Evolutionary conservation across 306 rosid genomes (phyloP).

Genomic region (Oemleria cerasiformis): DNA sequence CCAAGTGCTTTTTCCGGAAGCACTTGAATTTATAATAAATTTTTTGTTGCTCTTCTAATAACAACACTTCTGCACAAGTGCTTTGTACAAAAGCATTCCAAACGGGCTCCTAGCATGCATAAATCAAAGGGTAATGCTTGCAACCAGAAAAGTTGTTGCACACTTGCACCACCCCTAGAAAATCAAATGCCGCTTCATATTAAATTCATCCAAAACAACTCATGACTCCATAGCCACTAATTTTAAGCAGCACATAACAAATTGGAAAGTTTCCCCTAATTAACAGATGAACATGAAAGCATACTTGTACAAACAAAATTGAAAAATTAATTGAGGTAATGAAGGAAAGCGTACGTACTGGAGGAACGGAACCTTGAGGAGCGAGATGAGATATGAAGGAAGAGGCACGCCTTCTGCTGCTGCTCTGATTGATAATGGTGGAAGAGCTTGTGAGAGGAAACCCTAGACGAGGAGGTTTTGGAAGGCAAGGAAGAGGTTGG

Average conservation of each 20-base stretch:
- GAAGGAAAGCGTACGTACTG: constrained; percentile 46
- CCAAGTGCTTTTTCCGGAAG: no score
- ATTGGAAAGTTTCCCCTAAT: background rate
- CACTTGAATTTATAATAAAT: no score
- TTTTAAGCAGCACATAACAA: background rate
- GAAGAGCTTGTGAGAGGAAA: constrained; percentile 6
- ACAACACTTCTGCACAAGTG: no score
- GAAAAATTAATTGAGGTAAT: background rate
- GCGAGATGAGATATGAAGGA: constrained; percentile 36
- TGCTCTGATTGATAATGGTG: background rate
- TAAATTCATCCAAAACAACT: background rate
- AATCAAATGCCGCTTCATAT: background rate
- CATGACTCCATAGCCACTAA: background rate
- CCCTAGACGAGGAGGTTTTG: constrained; percentile 24
- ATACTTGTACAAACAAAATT: background rate
- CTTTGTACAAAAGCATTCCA: no score
- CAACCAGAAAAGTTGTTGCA: background rate
- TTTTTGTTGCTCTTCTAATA: no score
- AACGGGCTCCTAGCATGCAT: background rate
- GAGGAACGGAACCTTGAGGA: constrained; percentile 31
- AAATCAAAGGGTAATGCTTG: background rate
- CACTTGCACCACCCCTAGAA: background rate
- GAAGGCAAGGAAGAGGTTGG: constrained; percentile 8
- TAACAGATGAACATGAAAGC: background rate
- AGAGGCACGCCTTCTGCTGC: background rate